Base-by-base conservation (phyloP, 1,284 basidiomycete genomes). In the Ceratorhiza oryzae-sativae region DNA sequence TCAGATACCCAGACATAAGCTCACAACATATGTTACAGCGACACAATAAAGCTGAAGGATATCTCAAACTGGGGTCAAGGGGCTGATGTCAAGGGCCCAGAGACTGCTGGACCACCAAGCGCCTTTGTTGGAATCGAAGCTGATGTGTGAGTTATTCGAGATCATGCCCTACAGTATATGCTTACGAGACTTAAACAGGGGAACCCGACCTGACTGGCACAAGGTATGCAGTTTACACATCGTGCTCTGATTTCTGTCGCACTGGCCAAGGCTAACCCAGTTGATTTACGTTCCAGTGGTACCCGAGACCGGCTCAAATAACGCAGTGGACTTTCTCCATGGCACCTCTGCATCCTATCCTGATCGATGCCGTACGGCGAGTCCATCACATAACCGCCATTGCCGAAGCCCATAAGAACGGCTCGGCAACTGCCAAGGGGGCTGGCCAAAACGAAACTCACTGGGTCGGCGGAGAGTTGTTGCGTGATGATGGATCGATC, bases 71-170 rank as follows among this genome's bases (percentile, higher is more conserved):
- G 45, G 73, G 73, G 41, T 76, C 77, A 3, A 18, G 41, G 58
- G 0, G 72, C 67, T 13, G 62, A 77, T 1, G 65, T 51, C 32
- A 25, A 30, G 60, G 70, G 60, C 12, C 46, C 20, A 8, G 36
- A 51, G 13, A 36, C 8, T 15, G n/a, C 25, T n/a, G 73, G 73
- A 23, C 49, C 77, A 5, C 80, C 81, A 0, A 76, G 75, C 46
- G 77, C 81, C 18, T 76, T 82, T 12, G 76, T 82, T 27, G 80
- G 77, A 12, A 73, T 82, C 60, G 81, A 82, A 65, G 80, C 80
- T 10, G 80, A 82, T 74, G 80, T 82, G 42, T 80, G 78, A 68
- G 75, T 75, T 49, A 15, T n/a, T 20, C 13, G 6, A 15, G 1
- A 46, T 4, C 18, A 4, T 61, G 10, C 3, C 36, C 36, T 18